phyloP scores from a whole-genome alignment of 805 yeast species.

The Yarrowia deformans region DNA sequence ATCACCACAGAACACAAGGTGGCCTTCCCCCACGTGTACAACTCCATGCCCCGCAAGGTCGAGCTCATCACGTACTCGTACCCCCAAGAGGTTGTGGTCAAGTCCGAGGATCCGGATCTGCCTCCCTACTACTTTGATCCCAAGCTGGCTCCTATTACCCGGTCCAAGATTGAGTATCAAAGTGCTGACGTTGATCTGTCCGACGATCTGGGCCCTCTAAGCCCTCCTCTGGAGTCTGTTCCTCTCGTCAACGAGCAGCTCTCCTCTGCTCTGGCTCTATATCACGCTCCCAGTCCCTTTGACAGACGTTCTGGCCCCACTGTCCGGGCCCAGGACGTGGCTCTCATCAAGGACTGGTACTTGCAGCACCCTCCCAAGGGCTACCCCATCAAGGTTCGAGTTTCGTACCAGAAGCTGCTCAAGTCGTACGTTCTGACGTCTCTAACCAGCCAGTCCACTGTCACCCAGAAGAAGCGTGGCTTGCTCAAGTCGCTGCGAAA shows the following conservation, averaged over 20 bases:
- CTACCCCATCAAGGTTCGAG: slow-evolving; percentile 76
- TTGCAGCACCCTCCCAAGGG: slow-evolving; percentile 65
- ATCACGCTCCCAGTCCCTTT: slow-evolving; percentile 87
- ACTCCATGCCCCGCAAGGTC: slow-evolving; percentile 74
- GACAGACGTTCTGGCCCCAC: slow-evolving; percentile 74
- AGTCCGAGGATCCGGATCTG: slow-evolving; percentile 57
- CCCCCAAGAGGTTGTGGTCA: slow-evolving; percentile 62
- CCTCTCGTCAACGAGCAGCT: slow-evolving; percentile 55
- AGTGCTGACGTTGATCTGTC: slow-evolving; percentile 53
- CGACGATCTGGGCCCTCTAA: slow-evolving; percentile 52
- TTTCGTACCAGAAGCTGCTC: slow-evolving; percentile 88
- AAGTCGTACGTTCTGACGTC: slow-evolving; percentile 77
- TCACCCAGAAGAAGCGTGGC: slow-evolving; percentile 60
- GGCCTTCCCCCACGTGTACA: slow-evolving; percentile 86
- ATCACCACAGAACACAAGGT: slow-evolving; percentile 83
- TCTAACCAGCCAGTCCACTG: slow-evolving; percentile 59
- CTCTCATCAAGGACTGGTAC: slow-evolving; percentile 84
- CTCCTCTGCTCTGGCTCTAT: slow-evolving; percentile 68
- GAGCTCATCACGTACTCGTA: slow-evolving; percentile 67
- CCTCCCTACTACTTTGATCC: slow-evolving; percentile 66
- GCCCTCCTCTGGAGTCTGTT: slow-evolving; percentile 54
- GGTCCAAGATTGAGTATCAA: slow-evolving; percentile 43
- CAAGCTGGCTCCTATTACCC: slow-evolving; percentile 62
- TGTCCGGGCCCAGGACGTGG: slow-evolving; percentile 88
- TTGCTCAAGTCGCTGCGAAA: slow-evolving; percentile 69